Conservation (phyloP, 2,329 filamentous ascomycete genomes). For the Nemania bipapillata region DNA sequence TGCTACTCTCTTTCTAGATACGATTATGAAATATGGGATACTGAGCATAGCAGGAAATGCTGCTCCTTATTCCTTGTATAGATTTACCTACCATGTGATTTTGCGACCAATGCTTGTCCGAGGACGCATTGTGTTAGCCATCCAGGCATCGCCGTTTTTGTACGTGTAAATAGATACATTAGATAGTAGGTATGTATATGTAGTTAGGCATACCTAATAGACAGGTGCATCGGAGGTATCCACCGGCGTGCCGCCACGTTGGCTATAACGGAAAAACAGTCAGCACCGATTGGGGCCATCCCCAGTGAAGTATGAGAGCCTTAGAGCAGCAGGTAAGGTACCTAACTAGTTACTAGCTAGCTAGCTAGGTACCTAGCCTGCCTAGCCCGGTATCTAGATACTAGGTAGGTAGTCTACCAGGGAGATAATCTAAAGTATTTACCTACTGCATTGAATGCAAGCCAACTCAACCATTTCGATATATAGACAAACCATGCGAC, state of each 20-base stretch:
- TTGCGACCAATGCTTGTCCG: slow-evolving; percentile 20
- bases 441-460: not conserved
- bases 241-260: slow-evolving; percentile 40
- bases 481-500: slow-evolving; percentile 32
- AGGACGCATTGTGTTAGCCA: slow-evolving; percentile 10
- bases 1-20: slow-evolving; percentile 42
- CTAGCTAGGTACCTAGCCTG: not conserved
- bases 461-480: slow-evolving; percentile 29
- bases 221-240: not conserved
- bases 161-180: not conserved
- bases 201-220: not conserved
- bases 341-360: not conserved
- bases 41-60: slow-evolving; percentile 39
- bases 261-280: slow-evolving; percentile 46
- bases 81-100: slow-evolving; percentile 33
- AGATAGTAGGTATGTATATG: no score
- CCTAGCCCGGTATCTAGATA: not conserved
- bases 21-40: slow-evolving; percentile 46
- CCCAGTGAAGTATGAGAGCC: not conserved
- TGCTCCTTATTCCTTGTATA: slow-evolving; percentile 44
- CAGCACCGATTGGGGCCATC: slow-evolving; percentile 30
- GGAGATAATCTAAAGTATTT: not conserved
- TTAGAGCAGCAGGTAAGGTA: not conserved
- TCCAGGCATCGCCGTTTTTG: not conserved
- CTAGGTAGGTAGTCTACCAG: no score